Percentiles rank a stretch among this genome's conserved stretches.
phyloP scores from a whole-genome alignment of 2,329 filamentous ascomycete species.

The Cytospora chrysosperma region DNA sequence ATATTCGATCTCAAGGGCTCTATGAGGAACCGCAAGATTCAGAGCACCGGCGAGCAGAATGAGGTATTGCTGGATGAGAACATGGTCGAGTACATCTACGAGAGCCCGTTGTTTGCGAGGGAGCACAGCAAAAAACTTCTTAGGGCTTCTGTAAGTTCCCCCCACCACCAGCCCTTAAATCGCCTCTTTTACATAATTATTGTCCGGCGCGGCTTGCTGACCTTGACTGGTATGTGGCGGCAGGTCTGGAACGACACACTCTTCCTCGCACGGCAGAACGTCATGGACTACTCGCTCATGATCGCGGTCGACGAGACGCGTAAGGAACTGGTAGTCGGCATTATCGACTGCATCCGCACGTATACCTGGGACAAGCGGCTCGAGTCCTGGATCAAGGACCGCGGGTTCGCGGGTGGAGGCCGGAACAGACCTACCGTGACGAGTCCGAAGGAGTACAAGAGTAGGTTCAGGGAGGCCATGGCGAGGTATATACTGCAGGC shows the following conservation, averaged over 20 bases:
- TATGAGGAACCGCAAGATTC: conserved; percentile 97
- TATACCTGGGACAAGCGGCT: conserved; percentile 99
- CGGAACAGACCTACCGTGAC: conserved; percentile 91
- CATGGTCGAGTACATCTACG: conserved; percentile 98
- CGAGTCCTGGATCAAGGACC: conserved; percentile 99
- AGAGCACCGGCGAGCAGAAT: conserved; percentile 91
- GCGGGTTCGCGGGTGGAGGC: conserved; percentile 74
- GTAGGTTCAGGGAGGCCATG: conserved; percentile 94
- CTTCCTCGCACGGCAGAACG: conserved; percentile 90
- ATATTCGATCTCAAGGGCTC: conserved; percentile 96
- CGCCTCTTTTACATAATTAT: too few relatives aligned
- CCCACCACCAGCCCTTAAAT: too few relatives aligned
- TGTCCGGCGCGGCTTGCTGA: neutral
- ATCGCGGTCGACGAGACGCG: conserved; percentile 89
- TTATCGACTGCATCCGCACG: conserved; percentile 97
- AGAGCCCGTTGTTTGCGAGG: conserved; percentile 89
- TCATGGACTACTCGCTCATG: conserved; percentile 99
- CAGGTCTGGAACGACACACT: conserved; percentile 91
- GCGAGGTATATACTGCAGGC: conserved; percentile 74
- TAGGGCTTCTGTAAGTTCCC: conserved; percentile 62
- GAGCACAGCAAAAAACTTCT: conserved; percentile 96
- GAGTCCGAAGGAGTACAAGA: conserved; percentile 96
- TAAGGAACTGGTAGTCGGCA: conserved; percentile 92
- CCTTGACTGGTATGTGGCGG: neutral
- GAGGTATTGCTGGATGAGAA: conserved; percentile 97